Conservation (phyloP, 805 yeast genomes). For the Metschnikowia santaceciliae region DNA sequence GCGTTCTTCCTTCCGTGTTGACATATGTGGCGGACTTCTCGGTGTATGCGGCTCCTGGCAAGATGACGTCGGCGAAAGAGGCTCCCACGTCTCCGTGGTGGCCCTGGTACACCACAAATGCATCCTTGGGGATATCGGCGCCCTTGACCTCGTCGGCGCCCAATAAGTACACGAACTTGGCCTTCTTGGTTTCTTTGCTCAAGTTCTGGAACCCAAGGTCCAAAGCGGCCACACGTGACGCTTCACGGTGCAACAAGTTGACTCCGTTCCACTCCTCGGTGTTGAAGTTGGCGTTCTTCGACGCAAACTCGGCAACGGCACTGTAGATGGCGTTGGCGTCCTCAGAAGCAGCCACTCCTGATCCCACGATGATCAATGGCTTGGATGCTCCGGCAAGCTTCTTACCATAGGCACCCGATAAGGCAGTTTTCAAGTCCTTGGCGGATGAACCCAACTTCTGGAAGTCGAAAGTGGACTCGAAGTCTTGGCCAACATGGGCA, state of each 20-base stretch:
- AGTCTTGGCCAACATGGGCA: conserved; percentile 68
- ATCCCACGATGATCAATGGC: conserved; percentile 79
- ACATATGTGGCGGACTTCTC: conserved; percentile 82
- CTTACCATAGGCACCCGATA: conserved; percentile 65
- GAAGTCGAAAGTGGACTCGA: conserved; percentile 71
- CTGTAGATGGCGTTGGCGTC: conserved; percentile 62
- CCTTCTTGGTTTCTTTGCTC: conserved; percentile 45
- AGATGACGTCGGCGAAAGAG: conserved; percentile 77
- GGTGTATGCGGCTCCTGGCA: conserved; percentile 87
- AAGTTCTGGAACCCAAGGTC: conserved; percentile 72
- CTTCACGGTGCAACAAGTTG: conserved; percentile 77
- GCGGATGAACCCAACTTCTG: conserved; percentile 61
- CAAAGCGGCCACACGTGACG: conserved; percentile 82
- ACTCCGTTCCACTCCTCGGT: conserved; percentile 79
- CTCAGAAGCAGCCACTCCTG: conserved; percentile 65
- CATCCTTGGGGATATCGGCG: conserved; percentile 71
- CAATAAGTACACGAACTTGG: conserved; percentile 74
- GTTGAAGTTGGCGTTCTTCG: conserved; percentile 52
- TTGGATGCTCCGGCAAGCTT: conserved; percentile 61
- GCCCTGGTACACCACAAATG: conserved; percentile 86
- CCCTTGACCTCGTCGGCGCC: conserved; percentile 80
- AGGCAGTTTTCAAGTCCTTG: conserved; percentile 53
- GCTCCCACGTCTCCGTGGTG: conserved; percentile 93
- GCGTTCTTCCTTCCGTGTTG: conserved; percentile 88
- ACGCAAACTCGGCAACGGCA: conserved; percentile 57